Conservation (phyloP, 257 asterid genomes). For the Solanum pennellii region DNA sequence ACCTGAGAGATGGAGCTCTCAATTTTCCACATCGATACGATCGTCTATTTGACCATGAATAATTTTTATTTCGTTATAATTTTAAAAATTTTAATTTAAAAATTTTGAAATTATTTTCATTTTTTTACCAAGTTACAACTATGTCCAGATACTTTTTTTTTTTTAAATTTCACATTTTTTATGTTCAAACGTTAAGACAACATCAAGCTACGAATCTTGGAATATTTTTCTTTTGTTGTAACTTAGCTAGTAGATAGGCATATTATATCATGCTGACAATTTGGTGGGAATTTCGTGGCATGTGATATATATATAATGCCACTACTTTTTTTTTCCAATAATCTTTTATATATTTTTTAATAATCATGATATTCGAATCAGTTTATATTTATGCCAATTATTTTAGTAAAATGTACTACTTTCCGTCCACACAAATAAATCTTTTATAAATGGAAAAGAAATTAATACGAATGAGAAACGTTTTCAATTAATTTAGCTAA, state of each 20-base stretch:
- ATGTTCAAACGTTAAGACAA: not conserved
- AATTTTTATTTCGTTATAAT: not conserved
- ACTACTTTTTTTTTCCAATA: not conserved
- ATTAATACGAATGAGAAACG: not conserved
- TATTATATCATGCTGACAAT: constrained; percentile 18
- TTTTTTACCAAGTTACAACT: too few relatives aligned
- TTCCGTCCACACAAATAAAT: not conserved
- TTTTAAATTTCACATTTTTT: too few relatives aligned
- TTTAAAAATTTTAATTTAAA: too few relatives aligned
- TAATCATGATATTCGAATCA: not conserved
- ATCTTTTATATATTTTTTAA: not conserved
- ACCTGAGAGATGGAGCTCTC: constrained; percentile 19
- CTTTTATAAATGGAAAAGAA: not conserved
- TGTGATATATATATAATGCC: not conserved
- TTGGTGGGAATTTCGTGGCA: constrained; percentile 14
- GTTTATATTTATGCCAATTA: not conserved
- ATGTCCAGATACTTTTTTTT: not conserved
- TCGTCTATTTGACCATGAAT: not conserved
- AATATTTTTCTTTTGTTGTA: constrained; percentile 6
- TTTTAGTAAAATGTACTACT: not conserved
- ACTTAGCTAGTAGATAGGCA: not conserved
- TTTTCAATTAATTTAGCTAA: not conserved
- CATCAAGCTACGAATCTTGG: constrained; percentile 1
- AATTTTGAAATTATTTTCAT: too few relatives aligned
- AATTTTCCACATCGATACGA: constrained; percentile 16